Conservation (phyloP, 2,329 filamentous ascomycete species). For the Cyphellophora europaea region DNA sequence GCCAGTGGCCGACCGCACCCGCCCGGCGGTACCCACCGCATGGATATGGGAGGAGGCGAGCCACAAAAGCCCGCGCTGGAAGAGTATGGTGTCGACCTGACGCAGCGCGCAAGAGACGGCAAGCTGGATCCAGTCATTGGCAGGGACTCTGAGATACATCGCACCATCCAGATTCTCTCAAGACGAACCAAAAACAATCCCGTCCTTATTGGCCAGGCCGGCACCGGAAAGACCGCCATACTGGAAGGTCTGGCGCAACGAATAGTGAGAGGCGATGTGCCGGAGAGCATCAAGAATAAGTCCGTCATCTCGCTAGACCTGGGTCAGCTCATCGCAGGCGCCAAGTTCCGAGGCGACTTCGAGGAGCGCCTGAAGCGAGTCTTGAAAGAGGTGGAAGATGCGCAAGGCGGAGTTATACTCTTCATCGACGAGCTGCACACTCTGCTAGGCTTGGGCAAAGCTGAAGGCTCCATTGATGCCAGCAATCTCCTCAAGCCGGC, state of each 20-base stretch:
- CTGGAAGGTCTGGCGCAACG: constrained; percentile 91
- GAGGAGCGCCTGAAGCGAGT: constrained; percentile 90
- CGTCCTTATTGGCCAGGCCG: constrained; percentile 92
- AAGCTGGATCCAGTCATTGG: constrained; percentile 96
- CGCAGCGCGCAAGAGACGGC: constrained; percentile 71
- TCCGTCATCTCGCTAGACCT: constrained; percentile 79
- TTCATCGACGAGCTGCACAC: constrained; percentile 95
- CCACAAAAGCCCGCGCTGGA: constrained; percentile 79
- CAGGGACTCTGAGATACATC: constrained; percentile 79
- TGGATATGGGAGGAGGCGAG: constrained; percentile 69
- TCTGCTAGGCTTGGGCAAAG: constrained; percentile 83
- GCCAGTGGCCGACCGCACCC: constrained; percentile 59
- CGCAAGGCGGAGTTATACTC: constrained; percentile 80
- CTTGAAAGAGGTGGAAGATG: constrained; percentile 80
- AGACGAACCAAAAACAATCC: constrained; percentile 96
- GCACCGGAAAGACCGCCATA: constrained; percentile 97
- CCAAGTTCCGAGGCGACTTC: constrained; percentile 92
- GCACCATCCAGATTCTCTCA: constrained; percentile 89
- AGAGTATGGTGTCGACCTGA: constrained; percentile 84
- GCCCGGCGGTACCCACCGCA: constrained; percentile 84
- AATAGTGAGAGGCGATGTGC: constrained; percentile 86
- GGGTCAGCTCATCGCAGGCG: constrained; percentile 86
- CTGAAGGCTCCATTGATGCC: constrained; percentile 92
- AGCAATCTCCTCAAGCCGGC: constrained; percentile 92
- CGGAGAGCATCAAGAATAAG: constrained; percentile 93